These are phyloP conservation scores for Clitopilus passeckerianus DNA, from an alignment of 768 basidiomycete species.

Conservation along the genomic window DNA sequence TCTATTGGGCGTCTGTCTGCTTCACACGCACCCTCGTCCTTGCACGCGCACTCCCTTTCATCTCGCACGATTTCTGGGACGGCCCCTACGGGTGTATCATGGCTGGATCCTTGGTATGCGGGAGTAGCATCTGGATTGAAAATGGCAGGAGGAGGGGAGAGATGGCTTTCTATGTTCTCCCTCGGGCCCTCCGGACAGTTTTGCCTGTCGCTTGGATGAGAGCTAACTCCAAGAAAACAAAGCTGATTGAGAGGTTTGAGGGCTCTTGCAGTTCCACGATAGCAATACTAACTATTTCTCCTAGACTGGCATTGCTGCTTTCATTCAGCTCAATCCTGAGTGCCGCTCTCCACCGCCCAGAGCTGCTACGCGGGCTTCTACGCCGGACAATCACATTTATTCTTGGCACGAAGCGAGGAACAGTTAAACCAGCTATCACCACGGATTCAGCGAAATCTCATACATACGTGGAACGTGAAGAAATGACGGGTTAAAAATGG, in stretches of 20 bases:
- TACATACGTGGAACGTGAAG: too few species aligned
- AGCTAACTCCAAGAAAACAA: conserved; percentile 33
- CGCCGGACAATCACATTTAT: conserved; percentile 69
- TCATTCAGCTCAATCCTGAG: conserved; percentile 67
- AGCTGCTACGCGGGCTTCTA: conserved; percentile 66
- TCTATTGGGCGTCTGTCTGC: conserved; percentile 70
- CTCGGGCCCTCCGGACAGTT: conserved; percentile 60
- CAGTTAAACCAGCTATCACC: too few species aligned
- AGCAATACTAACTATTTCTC: conserved; percentile 3
- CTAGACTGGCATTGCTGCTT: conserved; percentile 53
- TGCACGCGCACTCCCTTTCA: conserved; percentile 55
- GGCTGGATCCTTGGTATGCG: conserved; percentile 64
- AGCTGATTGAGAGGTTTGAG: conserved; percentile 50
- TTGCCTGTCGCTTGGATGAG: conserved; percentile 52
- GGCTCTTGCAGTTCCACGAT: conserved; percentile 2
- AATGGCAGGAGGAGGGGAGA: conserved; percentile 68
- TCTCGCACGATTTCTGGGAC: conserved; percentile 80
- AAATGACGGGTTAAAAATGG: neutral
- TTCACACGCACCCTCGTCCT: conserved; percentile 60
- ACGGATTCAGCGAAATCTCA: too few species aligned
- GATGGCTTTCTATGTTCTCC: conserved; percentile 76
- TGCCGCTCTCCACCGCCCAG: conserved; percentile 53
- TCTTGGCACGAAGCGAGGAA: neutral
- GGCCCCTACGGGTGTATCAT: conserved; percentile 68
- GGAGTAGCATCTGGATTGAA: conserved; percentile 76